Conservation (phyloP, 2,329 filamentous ascomycete genomes). For the Pseudomassariella vexata region DNA sequence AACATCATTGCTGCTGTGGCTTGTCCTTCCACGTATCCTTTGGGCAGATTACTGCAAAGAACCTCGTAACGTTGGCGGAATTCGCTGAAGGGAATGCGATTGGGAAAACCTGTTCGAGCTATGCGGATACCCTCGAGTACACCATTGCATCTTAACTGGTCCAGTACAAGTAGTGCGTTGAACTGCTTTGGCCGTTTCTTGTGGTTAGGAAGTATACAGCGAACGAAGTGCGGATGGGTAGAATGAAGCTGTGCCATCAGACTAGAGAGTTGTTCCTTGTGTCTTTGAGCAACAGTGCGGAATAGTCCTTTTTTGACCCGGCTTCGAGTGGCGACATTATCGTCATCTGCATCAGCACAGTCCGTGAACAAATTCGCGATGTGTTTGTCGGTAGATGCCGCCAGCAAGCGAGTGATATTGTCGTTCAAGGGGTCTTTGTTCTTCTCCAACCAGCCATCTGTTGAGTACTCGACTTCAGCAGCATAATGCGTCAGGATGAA, state of each 20-base stretch:
- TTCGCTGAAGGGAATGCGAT: constrained; percentile 84
- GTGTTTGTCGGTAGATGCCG: constrained; percentile 75
- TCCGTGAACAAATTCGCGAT: constrained; percentile 81
- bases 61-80: constrained; percentile 96
- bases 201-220: constrained; percentile 96
- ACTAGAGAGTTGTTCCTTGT: constrained; percentile 97
- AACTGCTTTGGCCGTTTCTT: constrained; percentile 95
- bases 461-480: constrained; percentile 95
- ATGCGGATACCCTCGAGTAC: constrained; percentile 98
- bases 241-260: constrained; percentile 92
- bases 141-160: constrained; percentile 97
- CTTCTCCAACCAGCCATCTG: constrained; percentile 93
- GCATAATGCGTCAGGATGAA: constrained; percentile 97
- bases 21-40: constrained; percentile 87
- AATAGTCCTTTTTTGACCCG: constrained; percentile 96
- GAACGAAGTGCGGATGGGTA: constrained; percentile 96
- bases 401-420: constrained; percentile 86
- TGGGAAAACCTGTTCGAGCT: constrained; percentile 93
- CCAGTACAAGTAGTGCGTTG: constrained; percentile 84
- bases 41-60: constrained; percentile 81
- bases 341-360: constrained; percentile 78
- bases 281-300: constrained; percentile 89
- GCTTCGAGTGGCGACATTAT: constrained; percentile 59
- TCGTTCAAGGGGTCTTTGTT: constrained; percentile 98
- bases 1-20: constrained; percentile 80